A percentile compares a stretch with the other conserved stretches of the same genome.
Conservation (phyloP, 2,329 filamentous ascomycete genomes). For the Arthrobotrys sinensis region DNA sequence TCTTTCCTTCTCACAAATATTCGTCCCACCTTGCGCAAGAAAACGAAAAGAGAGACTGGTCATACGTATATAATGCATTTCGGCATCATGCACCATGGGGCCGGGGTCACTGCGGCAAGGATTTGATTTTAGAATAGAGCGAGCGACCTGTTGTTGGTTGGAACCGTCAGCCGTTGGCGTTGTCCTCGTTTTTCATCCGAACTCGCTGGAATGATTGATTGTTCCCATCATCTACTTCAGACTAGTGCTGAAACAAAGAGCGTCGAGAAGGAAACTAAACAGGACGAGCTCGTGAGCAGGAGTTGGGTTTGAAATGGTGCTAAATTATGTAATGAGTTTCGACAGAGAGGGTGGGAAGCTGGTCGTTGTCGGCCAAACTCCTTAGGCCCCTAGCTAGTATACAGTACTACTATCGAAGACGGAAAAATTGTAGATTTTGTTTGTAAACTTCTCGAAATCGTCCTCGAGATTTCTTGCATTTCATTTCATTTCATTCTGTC, state of each 20-base stretch:
- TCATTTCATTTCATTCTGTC: conserved; percentile 48
- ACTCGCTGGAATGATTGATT: conserved; percentile 2
- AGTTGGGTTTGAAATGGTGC: neutral
- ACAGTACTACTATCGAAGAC: neutral
- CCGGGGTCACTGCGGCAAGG: conserved; percentile 8
- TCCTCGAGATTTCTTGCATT: conserved; percentile 34
- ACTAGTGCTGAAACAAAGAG: conserved; percentile 19
- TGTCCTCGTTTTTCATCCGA: conserved; percentile 14
- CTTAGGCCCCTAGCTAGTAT: neutral
- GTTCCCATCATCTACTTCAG: neutral
- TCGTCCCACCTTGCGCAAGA: neutral
- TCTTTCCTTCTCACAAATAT: conserved; percentile 4
- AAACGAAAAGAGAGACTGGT: neutral
- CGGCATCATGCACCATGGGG: conserved; percentile 13
- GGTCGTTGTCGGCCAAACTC: neutral
- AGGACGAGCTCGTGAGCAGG: conserved; percentile 41
- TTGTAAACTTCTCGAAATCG: conserved; percentile 13
- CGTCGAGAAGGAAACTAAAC: neutral
- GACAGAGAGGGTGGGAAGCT: neutral
- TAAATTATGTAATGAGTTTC: conserved; percentile 19
- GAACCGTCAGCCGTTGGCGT: neutral
- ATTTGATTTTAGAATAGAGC: neutral
- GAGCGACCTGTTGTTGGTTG: neutral
- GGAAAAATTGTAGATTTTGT: neutral
- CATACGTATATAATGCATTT: conserved; percentile 21